Percentiles rank a stretch among this genome's conserved stretches.
Evolutionary conservation across 2,329 filamentous ascomycete genomes (phyloP).

Genomic region (Penicillium vulpinum): DNA sequence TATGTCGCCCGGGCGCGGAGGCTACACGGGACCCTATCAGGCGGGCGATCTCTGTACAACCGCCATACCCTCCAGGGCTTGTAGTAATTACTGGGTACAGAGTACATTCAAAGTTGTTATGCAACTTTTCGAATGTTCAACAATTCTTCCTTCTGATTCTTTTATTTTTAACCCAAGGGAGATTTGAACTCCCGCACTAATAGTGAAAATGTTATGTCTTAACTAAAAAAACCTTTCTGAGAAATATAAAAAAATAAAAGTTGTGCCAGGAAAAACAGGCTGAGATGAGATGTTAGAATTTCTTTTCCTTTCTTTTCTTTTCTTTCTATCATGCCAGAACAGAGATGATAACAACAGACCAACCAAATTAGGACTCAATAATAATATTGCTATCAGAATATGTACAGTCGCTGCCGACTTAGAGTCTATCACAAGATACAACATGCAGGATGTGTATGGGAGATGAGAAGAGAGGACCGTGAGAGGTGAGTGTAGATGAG

Average conservation of each 20-base stretch:
- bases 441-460: conserved; percentile 7
- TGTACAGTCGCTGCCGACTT: conserved; percentile 13
- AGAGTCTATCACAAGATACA: conserved; percentile 20
- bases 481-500: conserved; percentile 9
- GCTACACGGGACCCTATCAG: background rate
- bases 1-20: background rate
- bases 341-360: background rate
- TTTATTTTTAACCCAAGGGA: no score
- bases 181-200: no score
- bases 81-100: background rate
- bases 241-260: no score
- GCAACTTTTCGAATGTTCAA: background rate
- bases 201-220: no score
- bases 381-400: conserved; percentile 3
- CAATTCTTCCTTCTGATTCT: background rate
- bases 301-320: background rate
- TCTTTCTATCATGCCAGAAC: background rate
- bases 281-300: no score
- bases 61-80: background rate
- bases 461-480: conserved; percentile 3
- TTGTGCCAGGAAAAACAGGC: no score
- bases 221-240: no score
- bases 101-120: background rate
- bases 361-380: background rate
- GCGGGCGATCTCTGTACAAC: background rate